Percentiles rank a stretch among this genome's conserved stretches.
Evolutionary conservation across 371 early-diverging fungal species (phyloP).

Genomic region (Gilbertella persicaria): DNA sequence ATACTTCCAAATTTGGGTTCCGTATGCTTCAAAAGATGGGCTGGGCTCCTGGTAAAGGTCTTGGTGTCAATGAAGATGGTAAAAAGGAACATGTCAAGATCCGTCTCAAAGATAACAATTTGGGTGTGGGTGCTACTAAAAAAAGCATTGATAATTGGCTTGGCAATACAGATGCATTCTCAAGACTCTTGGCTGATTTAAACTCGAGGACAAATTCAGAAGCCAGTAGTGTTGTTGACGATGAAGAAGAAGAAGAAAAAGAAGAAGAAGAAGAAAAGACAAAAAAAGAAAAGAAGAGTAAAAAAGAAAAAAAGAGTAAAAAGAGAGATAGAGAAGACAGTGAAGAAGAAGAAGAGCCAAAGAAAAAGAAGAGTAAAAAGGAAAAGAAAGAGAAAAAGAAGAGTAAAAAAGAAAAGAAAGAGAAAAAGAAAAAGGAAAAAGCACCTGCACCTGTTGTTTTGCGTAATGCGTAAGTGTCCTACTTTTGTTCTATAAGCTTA

Average conservation of each 20-base stretch:
- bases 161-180: constrained; percentile 87
- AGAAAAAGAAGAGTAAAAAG: constrained; percentile 42
- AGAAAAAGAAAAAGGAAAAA: constrained; percentile 26
- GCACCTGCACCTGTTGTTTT: constrained; percentile 29
- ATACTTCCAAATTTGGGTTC: constrained; percentile 85
- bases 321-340: constrained; percentile 30
- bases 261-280: constrained; percentile 23
- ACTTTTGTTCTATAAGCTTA: not conserved
- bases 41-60: constrained; percentile 92
- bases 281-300: constrained; percentile 18
- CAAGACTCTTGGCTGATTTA: constrained; percentile 78
- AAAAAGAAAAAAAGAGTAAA: constrained; percentile 31
- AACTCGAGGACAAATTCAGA: constrained; percentile 51
- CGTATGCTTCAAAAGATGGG: constrained; percentile 95
- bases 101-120: constrained; percentile 73
- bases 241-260: constrained; percentile 28
- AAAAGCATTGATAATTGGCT: constrained; percentile 93
- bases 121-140: constrained; percentile 88
- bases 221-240: constrained; percentile 43
- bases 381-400: constrained; percentile 30
- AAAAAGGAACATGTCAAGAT: constrained; percentile 79
- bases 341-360: constrained; percentile 30
- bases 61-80: constrained; percentile 89
- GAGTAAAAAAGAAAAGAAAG: constrained; percentile 30
- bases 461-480: constrained; percentile 58